Evolutionary conservation across 2,329 filamentous ascomycete species (phyloP), one percentile per base, ranked within the genome.

Genomic region (Botrytis deweyae): DNA sequence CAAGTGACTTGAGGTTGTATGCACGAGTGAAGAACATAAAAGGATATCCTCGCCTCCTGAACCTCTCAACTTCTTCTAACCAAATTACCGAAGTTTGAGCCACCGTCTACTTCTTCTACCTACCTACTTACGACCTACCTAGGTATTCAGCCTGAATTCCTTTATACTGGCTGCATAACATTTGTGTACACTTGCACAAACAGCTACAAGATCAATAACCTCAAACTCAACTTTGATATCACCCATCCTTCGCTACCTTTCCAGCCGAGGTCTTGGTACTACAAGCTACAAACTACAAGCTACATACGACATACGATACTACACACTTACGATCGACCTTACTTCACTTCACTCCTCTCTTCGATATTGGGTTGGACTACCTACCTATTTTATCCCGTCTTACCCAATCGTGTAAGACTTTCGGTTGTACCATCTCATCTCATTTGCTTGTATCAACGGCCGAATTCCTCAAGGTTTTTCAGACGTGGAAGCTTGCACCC

Each of bases 21-120:
- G 72, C 73, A 62, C 29, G 22, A 58, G 61, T 33, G 70, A 72
- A 72, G 70, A 68, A 74, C 69, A 74, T 74, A 74, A 74, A 74
- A 74, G 73, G 61, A 64, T 72, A 72, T 59, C 46, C 70, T 72
- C 70, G 46, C 44, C 70, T 72, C 49, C 62, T 72, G 14, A 40
- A 72, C 70, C 70, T 49, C 62, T 73, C 46, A 72, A 58, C 46
- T 71, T 49, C 59, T 49, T 29, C 52, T 22, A 64, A 55, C n/a
- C 52, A 42, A 33, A 44, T 18, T 44, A 36, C 33, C 38, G 25
- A 52, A 66, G 33, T 62, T 59, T 70, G 38, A 42, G 68, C 67
- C 67, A 70, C 67, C 44, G 67, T 44, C 29, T 40, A 44, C 40
- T 58, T 29, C 52, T 58, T 22, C 65, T 36, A 14, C 29, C 42